Conservation (phyloP, 208 protist species). For the Herpetomonas tarakana region DNA sequence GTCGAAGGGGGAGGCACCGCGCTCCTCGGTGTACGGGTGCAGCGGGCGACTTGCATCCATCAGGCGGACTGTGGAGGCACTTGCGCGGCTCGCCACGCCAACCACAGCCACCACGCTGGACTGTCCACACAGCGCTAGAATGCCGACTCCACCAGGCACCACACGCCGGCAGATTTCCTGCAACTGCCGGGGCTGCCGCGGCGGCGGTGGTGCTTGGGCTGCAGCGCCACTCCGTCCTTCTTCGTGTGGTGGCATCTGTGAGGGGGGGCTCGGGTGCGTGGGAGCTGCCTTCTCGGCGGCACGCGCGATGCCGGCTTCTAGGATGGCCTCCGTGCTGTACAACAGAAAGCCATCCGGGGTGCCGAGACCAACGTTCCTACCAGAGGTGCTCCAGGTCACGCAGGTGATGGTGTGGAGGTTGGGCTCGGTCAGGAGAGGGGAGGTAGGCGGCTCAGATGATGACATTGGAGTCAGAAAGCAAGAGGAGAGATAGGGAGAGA, state of each 20-base stretch:
- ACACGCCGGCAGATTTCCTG: conserved; percentile 39
- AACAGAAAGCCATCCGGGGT: conserved; percentile 55
- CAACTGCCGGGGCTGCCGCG: conserved; percentile 6
- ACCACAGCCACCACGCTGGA: conserved; percentile 50
- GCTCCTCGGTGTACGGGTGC: not conserved
- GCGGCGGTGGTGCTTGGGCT: not conserved
- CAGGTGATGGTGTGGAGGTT: conserved; percentile 57
- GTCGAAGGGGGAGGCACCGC: no score
- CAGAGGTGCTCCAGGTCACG: conserved; percentile 56
- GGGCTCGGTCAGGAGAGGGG: not conserved
- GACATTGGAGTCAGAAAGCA: not conserved
- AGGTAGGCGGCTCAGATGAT: not conserved
- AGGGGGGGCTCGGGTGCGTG: no score
- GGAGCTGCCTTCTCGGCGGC: no score
- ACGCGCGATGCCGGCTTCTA: conserved; percentile 8
- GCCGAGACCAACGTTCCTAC: conserved; percentile 55
- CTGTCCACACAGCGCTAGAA: conserved; percentile 51
- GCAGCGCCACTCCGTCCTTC: not conserved
- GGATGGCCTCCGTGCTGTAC: conserved; percentile 60
- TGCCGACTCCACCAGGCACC: conserved; percentile 61
- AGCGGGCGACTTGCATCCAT: conserved; percentile 19
- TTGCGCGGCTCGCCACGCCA: conserved; percentile 23
- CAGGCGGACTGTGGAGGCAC: conserved; percentile 24
- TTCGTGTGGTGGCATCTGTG: no score
- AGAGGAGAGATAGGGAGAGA: not conserved